A percentile compares a stretch with the other conserved stretches of the same genome.
Conservation (phyloP, 2,329 filamentous ascomycete genomes). For the Escovopsis sp. region DNA sequence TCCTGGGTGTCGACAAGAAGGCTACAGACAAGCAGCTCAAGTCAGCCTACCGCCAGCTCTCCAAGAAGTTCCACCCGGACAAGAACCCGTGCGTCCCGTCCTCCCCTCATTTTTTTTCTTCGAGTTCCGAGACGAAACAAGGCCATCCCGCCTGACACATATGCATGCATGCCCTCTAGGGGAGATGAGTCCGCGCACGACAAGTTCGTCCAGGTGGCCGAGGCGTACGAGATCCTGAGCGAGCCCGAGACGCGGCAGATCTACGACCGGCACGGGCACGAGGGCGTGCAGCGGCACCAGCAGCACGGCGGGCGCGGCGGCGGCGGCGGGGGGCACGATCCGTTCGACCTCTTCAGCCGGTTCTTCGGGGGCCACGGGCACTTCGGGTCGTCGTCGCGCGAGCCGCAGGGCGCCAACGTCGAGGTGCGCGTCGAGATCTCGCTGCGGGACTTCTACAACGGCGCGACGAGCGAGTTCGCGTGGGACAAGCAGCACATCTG, state of each 20-base stretch:
- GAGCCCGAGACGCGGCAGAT: constrained; percentile 68
- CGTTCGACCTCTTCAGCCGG: constrained; percentile 89
- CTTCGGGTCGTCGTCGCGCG: constrained; percentile 56
- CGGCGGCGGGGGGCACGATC: constrained; percentile 50
- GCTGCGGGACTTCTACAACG: constrained; percentile 85
- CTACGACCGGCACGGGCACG: constrained; percentile 89
- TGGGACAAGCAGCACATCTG: constrained; percentile 94
- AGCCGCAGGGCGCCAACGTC: constrained; percentile 75
- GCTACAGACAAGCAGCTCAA: constrained; percentile 85
- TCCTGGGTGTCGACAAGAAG: constrained; percentile 65
- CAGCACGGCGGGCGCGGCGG: constrained; percentile 47
- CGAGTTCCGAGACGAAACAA: too few species aligned
- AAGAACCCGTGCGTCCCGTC: constrained; percentile 70
- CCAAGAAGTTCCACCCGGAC: constrained; percentile 93
- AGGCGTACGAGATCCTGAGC: constrained; percentile 87
- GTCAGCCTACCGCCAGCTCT: constrained; percentile 77
- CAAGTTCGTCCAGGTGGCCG: constrained; percentile 86
- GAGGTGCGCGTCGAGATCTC: constrained; percentile 70
- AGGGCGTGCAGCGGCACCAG: constrained; percentile 73
- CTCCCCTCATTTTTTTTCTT: too few species aligned
- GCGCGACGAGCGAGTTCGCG: constrained; percentile 70
- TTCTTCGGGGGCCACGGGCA: constrained; percentile 92
- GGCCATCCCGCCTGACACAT: background rate
- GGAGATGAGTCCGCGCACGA: constrained; percentile 66
- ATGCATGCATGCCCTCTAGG: constrained; percentile 26